Evolutionary conservation across 352 stramenopile species (phyloP), one percentile per base, ranked within the genome.

Genomic region (Globisporangium carolinianum): DNA sequence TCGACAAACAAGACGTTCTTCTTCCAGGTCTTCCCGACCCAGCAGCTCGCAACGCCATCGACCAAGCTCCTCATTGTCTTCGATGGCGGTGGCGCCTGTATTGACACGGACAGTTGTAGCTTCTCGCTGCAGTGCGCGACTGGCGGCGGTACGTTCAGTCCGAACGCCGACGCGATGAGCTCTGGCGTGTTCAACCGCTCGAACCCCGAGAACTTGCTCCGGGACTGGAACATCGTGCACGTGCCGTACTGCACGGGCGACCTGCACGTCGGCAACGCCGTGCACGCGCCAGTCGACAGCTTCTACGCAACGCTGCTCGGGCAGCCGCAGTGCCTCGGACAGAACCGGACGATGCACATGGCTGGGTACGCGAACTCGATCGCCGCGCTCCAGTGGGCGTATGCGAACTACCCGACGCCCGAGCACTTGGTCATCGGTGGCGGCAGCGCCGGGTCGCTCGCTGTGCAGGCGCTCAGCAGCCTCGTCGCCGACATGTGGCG

Each of bases 181-280:
- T 51, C 58, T 1, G 79, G 79, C 37, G 58, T 89, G 14, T 51
- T 87, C 35, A 71, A 86, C 55, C 62, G 62, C 4, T 72, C 75
- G 18, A 53, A 84, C 36, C 47, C 57, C n/a, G 57, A 71, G 53
- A 90, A 88, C 59, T 50, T 78, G 43, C 88, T 88, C 58, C 74
- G 73, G 51, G 77, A 87, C 63, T 90, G 77, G 77, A 84, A 84
- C 65, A 74, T 88, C 53, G 72, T 90, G 8, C 73, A 83, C 62
- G 63, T 90, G 9, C 77, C 75, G 24, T 88, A 90, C 67, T 90
- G 79, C 72, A 87, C 77, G 18, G 75, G 77, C 46, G 77, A 90
- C 47, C 67, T 90, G 41, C 78, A 90, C 50, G 53, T 83, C 5
- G 79, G 79, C 51, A 83, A 74, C 63, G 49, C 59, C 7, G 43